These are phyloP conservation scores for Pseudonitzschia delicatissima DNA, from an alignment of 108 stramenopile genomes.

Conservation along the genomic window DNA sequence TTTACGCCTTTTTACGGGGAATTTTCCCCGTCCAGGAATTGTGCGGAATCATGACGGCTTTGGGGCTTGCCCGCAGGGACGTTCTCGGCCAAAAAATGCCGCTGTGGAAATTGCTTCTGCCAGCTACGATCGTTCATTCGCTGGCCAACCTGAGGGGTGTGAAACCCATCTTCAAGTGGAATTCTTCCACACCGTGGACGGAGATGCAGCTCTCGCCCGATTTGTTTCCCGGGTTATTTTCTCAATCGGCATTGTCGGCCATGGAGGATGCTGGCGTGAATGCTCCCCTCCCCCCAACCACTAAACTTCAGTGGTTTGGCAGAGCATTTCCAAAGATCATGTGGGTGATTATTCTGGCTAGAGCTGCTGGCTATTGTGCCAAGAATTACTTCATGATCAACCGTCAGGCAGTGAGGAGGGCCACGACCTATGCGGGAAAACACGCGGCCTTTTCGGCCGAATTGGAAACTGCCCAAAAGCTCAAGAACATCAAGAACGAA, in stretches of 20 bases:
- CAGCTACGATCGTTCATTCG: conserved; percentile 84
- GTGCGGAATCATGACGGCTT: conserved; percentile 92
- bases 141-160: conserved; percentile 92
- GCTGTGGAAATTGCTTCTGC: conserved; percentile 69
- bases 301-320: conserved; percentile 44
- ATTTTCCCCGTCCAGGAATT: conserved; percentile 93
- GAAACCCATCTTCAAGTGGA: conserved; percentile 95
- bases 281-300: conserved; percentile 7
- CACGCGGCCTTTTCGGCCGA: conserved; percentile 81
- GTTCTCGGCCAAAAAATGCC: conserved; percentile 73
- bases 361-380: conserved; percentile 79
- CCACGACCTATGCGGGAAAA: conserved; percentile 85
- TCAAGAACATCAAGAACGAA: conserved; percentile 49
- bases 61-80: conserved; percentile 81
- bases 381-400: conserved; percentile 88
- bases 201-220: conserved; percentile 87
- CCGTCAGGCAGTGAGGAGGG: conserved; percentile 80
- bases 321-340: conserved; percentile 77
- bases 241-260: not conserved
- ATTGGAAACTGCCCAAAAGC: conserved; percentile 60
- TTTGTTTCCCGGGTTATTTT: conserved; percentile 16
- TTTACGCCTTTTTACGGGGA: conserved; percentile 85
- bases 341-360: conserved; percentile 73
- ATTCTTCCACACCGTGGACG: conserved; percentile 88
- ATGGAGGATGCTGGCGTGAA: not conserved